Conservation (phyloP, 495 filamentous ascomycete genomes). For the Lepraria neglecta region DNA sequence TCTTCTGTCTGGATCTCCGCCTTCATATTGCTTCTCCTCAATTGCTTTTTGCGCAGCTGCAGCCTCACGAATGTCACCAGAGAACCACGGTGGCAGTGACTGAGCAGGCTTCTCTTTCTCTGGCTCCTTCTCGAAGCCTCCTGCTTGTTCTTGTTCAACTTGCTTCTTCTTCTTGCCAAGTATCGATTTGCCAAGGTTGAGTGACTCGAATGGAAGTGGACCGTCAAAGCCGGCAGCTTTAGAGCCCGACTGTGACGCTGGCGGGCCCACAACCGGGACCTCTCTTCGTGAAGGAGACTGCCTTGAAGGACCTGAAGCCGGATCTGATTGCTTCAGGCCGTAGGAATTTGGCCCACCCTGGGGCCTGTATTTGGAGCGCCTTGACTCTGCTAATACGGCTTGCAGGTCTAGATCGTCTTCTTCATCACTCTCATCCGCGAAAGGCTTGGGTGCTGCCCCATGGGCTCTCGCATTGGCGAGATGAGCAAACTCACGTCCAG, state of each 20-base stretch:
- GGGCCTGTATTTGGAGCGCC: slow-evolving; percentile 35
- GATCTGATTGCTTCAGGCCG: slow-evolving; percentile 16
- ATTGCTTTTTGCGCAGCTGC: slow-evolving; percentile 32
- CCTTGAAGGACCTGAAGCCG: not conserved
- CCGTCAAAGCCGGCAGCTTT: slow-evolving; percentile 60
- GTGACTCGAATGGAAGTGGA: slow-evolving; percentile 81
- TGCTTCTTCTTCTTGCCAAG: slow-evolving; percentile 46
- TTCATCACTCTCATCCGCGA: slow-evolving; percentile 29
- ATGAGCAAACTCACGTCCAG: slow-evolving; percentile 30
- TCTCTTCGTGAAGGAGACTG: slow-evolving; percentile 20
- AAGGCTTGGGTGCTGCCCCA: slow-evolving; percentile 20
- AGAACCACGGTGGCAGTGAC: slow-evolving; percentile 85
- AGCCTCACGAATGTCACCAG: slow-evolving; percentile 35
- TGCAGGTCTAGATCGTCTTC: slow-evolving; percentile 51
- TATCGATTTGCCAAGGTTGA: slow-evolving; percentile 60
- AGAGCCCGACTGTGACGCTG: slow-evolving; percentile 32
- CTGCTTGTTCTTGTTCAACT: slow-evolving; percentile 48
- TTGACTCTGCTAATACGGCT: slow-evolving; percentile 48
- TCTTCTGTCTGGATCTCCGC: slow-evolving; percentile 22
- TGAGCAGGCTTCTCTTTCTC: slow-evolving; percentile 45
- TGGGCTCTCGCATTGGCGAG: slow-evolving; percentile 27
- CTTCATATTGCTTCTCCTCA: slow-evolving; percentile 30
- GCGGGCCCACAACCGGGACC: slow-evolving; percentile 16
- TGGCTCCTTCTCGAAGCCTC: slow-evolving; percentile 60
- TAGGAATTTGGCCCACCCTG: slow-evolving; percentile 20